phyloP scores from a whole-genome alignment of 306 rosid genomes.

The Pyrus pyrifolia region DNA sequence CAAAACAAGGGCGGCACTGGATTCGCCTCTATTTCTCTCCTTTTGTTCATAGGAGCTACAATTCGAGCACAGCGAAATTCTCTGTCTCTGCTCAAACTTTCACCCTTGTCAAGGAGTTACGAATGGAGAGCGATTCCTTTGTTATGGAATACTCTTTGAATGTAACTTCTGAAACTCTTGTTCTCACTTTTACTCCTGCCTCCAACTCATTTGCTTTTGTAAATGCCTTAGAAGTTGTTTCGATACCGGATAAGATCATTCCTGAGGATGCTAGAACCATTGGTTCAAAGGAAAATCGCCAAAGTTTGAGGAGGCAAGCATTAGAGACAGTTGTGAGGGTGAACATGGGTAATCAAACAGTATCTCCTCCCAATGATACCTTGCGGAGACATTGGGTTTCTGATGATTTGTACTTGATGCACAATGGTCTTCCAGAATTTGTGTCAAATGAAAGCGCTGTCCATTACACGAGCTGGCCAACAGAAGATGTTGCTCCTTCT shows the following conservation, averaged over 20 bases:
- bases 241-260: conserved; percentile 42
- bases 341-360: conserved; percentile 54
- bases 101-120: conserved; percentile 42
- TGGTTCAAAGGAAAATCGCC: conserved; percentile 15
- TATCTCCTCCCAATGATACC: conserved; percentile 37
- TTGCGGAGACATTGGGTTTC: conserved; percentile 52
- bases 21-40: conserved; percentile 62
- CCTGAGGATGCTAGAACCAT: conserved; percentile 25
- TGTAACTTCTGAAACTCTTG: conserved; percentile 31
- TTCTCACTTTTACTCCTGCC: conserved; percentile 49
- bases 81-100: conserved; percentile 57
- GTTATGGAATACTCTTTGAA: conserved; percentile 49
- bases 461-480: conserved; percentile 12
- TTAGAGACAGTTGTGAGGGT: conserved; percentile 54
- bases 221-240: conserved; percentile 59
- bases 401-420: conserved; percentile 29
- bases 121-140: conserved; percentile 8
- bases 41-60: conserved; percentile 23
- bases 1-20: conserved; percentile 49
- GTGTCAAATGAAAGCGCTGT: conserved; percentile 34
- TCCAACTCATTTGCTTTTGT: conserved; percentile 49
- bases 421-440: conserved; percentile 14
- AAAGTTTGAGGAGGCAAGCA: conserved; percentile 29
- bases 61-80: conserved; percentile 48
- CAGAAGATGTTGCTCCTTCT: conserved; percentile 33